Conservation (phyloP, 805 yeast genomes). For the Candida patagonica region DNA sequence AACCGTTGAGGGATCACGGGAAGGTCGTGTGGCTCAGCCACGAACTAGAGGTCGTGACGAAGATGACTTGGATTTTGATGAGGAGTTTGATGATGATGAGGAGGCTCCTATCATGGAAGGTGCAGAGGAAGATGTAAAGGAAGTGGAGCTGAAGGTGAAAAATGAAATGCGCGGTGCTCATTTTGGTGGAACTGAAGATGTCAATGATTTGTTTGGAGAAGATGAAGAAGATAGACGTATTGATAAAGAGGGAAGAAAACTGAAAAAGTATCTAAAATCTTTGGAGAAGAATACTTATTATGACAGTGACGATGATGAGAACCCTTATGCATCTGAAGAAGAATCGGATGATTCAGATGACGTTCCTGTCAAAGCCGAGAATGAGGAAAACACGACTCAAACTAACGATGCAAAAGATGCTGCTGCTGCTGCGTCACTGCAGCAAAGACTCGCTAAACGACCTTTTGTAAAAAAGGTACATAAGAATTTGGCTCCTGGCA, state of each 20-base stretch:
- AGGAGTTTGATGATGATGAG: conserved; percentile 97
- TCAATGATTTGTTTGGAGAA: conserved; percentile 45
- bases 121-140: conserved; percentile 86
- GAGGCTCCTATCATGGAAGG: conserved; percentile 98
- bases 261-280: conserved; percentile 73
- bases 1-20: conserved; percentile 38
- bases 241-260: conserved; percentile 83
- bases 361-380: conserved; percentile 14
- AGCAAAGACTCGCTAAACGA: conserved; percentile 2
- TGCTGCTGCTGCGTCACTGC: conserved; percentile 5
- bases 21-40: conserved; percentile 28
- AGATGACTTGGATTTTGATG: conserved; percentile 90
- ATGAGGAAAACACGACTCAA: conserved; percentile 10
- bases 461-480: conserved; percentile 27
- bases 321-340: conserved; percentile 70
- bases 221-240: conserved; percentile 73
- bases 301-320: conserved; percentile 69
- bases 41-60: conserved; percentile 34
- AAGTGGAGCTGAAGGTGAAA: conserved; percentile 52
- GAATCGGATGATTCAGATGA: conserved; percentile 39
- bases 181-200: conserved; percentile 52
- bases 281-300: conserved; percentile 81
- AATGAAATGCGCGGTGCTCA: conserved; percentile 49
- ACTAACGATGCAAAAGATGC: conserved; percentile 1
- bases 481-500: conserved; percentile 39